Evolutionary conservation across 768 basidiomycete genomes (phyloP).

Genomic region (Naganishia randhawae): DNA sequence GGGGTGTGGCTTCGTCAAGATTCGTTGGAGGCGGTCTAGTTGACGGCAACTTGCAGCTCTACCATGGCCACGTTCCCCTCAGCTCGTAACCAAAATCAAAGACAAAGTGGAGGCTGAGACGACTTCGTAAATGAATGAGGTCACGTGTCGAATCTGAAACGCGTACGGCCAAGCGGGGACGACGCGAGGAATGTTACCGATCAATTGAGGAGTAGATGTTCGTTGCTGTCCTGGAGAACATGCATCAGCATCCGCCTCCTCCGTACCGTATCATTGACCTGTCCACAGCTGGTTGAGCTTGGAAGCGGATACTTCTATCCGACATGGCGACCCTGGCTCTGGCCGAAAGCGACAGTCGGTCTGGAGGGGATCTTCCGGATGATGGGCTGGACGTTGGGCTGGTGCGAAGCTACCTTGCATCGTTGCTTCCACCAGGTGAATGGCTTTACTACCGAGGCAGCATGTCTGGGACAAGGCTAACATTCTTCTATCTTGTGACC

Average conservation of each 20-base stretch:
- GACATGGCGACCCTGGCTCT: conserved; percentile 1
- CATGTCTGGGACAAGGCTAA: background rate
- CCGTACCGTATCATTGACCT: background rate
- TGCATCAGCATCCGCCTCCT: background rate
- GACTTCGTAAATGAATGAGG: background rate
- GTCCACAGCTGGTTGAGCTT: background rate
- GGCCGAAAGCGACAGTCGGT: conserved; percentile 2
- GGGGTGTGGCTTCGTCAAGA: background rate
- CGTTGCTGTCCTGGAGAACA: background rate
- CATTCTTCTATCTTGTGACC: background rate
- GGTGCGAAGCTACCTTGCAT: conserved; percentile 41
- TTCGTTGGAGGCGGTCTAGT: background rate
- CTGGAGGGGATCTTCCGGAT: conserved; percentile 3
- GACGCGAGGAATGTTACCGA: background rate
- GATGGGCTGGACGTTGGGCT: conserved; percentile 36
- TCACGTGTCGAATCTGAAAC: conserved; percentile 10
- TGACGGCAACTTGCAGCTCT: too few relatives aligned
- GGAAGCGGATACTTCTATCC: background rate
- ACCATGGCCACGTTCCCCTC: too few relatives aligned
- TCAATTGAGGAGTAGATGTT: background rate
- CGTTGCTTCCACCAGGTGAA: conserved; percentile 44
- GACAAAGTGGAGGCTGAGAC: background rate
- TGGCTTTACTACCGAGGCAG: background rate
- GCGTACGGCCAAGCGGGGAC: background rate
- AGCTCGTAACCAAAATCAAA: background rate